phyloP scores from a whole-genome alignment of 1,284 basidiomycete species.

The Ustilago crameri region DNA sequence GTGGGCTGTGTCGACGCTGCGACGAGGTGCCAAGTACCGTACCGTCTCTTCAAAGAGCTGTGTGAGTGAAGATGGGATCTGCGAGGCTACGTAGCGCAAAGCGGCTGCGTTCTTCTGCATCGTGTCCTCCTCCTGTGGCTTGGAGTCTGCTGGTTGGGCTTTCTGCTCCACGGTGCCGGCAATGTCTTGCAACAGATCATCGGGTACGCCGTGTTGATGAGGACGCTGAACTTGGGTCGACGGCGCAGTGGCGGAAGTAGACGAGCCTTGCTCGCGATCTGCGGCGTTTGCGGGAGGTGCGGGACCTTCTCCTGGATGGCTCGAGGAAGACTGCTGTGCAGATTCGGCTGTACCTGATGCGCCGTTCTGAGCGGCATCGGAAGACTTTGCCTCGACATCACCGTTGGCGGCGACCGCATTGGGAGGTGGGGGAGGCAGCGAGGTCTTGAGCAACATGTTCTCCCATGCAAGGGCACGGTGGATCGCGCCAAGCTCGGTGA shows the following conservation, averaged over 20 bases:
- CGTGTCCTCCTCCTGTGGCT: constrained; percentile 29
- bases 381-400: constrained; percentile 25
- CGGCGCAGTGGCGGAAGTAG: constrained; percentile 7
- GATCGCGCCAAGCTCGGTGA: constrained; percentile 81
- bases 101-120: constrained; percentile 46
- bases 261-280: constrained; percentile 3
- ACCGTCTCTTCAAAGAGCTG: constrained; percentile 92
- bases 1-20: constrained; percentile 80
- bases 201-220: constrained; percentile 39
- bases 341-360: constrained; percentile 2
- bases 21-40: constrained; percentile 82
- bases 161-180: constrained; percentile 47
- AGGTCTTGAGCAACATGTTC: constrained; percentile 78
- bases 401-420: constrained; percentile 1
- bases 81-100: constrained; percentile 82
- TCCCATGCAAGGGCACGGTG: constrained; percentile 89
- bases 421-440: constrained; percentile 37
- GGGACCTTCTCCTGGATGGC: background rate
- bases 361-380: constrained; percentile 10
- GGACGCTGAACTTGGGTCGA: constrained; percentile 23
- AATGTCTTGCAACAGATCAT: constrained; percentile 41
- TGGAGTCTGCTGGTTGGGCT: constrained; percentile 11
- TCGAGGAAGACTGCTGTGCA: constrained; percentile 4
- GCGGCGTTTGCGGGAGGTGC: constrained; percentile 1
- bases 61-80: constrained; percentile 80